Percentiles rank a stretch among this genome's conserved stretches.
Evolutionary conservation across 1,139 yeast species (phyloP).

Genomic region (Debaryomyces singareniensis): DNA sequence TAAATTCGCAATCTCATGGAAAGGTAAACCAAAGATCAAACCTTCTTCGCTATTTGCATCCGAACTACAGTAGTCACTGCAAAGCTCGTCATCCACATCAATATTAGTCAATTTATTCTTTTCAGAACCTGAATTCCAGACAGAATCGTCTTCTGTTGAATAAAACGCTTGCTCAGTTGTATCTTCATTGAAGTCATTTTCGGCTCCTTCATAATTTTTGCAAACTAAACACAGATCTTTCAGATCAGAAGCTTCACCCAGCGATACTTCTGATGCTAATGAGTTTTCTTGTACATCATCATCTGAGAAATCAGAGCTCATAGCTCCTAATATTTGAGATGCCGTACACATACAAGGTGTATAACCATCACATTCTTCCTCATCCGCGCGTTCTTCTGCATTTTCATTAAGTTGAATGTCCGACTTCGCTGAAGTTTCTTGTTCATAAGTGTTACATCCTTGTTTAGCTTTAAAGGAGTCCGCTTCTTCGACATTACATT

Average conservation of each 20-base stretch:
- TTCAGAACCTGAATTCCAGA: not conserved
- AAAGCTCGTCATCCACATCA: slow-evolving; percentile 2
- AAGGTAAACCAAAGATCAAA: not conserved
- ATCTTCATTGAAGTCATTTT: not conserved
- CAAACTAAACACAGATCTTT: too few species aligned
- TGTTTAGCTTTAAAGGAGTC: too few species aligned
- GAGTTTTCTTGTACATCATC: not conserved
- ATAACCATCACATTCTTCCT: too few species aligned
- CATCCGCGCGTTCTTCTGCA: not conserved
- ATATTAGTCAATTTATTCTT: slow-evolving; percentile 1
- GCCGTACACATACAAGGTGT: not conserved
- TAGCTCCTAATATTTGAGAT: not conserved
- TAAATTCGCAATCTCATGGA: not conserved
- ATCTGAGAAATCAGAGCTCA: not conserved
- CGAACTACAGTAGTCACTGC: not conserved
- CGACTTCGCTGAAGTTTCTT: not conserved
- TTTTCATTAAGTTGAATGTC: not conserved
- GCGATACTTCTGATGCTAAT: too few species aligned
- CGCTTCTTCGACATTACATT: not conserved
- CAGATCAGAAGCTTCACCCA: too few species aligned
- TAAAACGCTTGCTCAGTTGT: not conserved
- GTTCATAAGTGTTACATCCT: not conserved
- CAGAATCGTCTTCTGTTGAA: not conserved
- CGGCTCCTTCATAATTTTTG: too few species aligned
- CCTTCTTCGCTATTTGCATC: not conserved